phyloP scores from a whole-genome alignment of 2,329 filamentous ascomycete species.

The Monosporascus sp. region DNA sequence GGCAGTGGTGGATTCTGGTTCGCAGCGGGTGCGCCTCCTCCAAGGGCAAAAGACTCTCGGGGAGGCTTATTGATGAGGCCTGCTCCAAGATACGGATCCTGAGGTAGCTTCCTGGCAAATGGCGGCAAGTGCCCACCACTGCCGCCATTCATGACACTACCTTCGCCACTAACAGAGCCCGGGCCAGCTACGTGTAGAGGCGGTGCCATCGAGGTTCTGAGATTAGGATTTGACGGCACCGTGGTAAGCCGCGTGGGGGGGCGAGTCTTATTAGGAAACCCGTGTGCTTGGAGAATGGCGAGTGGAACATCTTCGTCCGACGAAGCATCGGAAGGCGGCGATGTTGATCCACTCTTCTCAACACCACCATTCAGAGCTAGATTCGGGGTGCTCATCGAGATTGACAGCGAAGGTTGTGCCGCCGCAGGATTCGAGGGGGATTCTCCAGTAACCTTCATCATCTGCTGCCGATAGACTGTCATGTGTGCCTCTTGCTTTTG shows the following conservation, averaged over 20 bases:
- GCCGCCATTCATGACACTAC: conserved; percentile 25
- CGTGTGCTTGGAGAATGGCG: conserved; percentile 81
- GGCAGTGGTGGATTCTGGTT: conserved; percentile 41
- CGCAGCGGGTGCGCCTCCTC: conserved; percentile 46
- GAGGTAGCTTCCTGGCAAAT: conserved; percentile 76
- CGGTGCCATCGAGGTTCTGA: conserved; percentile 50
- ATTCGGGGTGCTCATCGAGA: conserved; percentile 60
- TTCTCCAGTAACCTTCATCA: conserved; percentile 93
- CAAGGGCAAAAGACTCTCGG: conserved; percentile 69
- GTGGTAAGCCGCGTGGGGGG: conserved; percentile 63
- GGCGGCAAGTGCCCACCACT: conserved; percentile 58
- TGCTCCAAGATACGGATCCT: conserved; percentile 80
- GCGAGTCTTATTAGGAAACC: conserved; percentile 74
- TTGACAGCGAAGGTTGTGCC: conserved; percentile 49
- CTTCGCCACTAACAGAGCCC: conserved; percentile 54
- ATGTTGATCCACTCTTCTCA: conserved; percentile 32
- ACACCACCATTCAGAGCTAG: conserved; percentile 32
- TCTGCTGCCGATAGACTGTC: conserved; percentile 84
- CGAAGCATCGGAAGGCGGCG: conserved; percentile 43
- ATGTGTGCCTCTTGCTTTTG: conserved; percentile 88
- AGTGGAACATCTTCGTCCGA: conserved; percentile 86
- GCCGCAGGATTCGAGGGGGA: conserved; percentile 41
- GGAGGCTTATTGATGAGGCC: conserved; percentile 66
- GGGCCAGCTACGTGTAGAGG: conserved; percentile 45
- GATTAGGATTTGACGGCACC: conserved; percentile 66